A percentile compares a stretch with the other conserved stretches of the same genome.
These are phyloP conservation scores for Nemania diffusa DNA, from an alignment of 2,329 filamentous ascomycete species.

Conservation along the genomic window DNA sequence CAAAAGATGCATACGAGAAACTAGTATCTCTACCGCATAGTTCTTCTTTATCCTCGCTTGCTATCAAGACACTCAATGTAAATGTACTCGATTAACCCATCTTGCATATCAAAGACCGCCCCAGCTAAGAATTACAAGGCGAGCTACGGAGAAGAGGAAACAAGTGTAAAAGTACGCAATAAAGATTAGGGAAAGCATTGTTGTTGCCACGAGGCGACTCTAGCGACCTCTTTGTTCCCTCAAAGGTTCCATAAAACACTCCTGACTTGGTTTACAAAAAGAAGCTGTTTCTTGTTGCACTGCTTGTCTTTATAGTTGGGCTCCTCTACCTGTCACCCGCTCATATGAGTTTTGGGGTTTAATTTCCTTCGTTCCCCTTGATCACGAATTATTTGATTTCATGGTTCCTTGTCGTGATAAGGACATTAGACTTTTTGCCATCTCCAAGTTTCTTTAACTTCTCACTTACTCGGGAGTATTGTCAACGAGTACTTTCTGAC, in stretches of 20 bases:
- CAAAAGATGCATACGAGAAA: too few species aligned
- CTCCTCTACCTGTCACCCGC: conserved; percentile 6
- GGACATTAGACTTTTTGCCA: not conserved
- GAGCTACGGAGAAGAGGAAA: not conserved
- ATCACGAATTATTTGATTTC: not conserved
- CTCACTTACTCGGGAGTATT: not conserved
- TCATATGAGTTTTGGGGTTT: conserved; percentile 11
- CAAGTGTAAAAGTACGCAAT: not conserved
- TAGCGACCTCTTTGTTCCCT: conserved; percentile 5
- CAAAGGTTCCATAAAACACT: conserved; percentile 9
- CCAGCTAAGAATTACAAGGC: not conserved
- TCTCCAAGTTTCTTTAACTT: conserved; percentile 5
- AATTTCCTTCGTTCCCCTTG: not conserved
- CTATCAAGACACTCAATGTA: not conserved
- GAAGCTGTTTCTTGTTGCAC: conserved; percentile 7
- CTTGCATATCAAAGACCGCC: not conserved
- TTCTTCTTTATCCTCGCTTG: not conserved
- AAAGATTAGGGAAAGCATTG: conserved; percentile 3
- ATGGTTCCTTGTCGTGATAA: conserved; percentile 15
- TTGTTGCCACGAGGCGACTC: not conserved
- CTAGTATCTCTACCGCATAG: too few species aligned
- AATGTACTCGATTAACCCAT: not conserved
- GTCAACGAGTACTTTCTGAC: not conserved
- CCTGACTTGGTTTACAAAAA: not conserved
- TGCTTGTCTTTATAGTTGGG: conserved; percentile 18